Evolutionary conservation across 805 yeast species (phyloP).

Genomic region (Suhomyces pyralidae): DNA sequence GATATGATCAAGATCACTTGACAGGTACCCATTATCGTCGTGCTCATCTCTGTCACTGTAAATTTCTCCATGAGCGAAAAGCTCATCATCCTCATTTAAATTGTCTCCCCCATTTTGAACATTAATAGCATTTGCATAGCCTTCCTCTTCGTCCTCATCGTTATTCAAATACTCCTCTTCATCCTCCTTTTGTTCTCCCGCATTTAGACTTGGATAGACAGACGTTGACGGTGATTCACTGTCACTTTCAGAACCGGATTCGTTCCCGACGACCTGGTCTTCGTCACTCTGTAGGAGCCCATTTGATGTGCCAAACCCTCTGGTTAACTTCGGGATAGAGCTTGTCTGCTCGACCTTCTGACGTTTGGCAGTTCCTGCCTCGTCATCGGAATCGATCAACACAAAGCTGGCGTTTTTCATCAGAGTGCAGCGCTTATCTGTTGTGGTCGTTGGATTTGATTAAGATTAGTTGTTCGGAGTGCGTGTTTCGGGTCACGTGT

Average conservation of each 20-base stretch:
- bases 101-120: background rate
- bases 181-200: too few species aligned
- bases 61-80: background rate
- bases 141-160: background rate
- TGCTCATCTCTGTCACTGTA: background rate
- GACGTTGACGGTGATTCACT: background rate
- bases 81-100: background rate
- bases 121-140: background rate
- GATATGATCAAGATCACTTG: slow-evolving; percentile 3
- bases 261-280: slow-evolving; percentile 2
- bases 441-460: slow-evolving; percentile 2
- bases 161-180: too few species aligned
- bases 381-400: slow-evolving; percentile 24
- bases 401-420: slow-evolving; percentile 17
- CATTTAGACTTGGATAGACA: background rate
- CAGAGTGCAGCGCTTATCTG: slow-evolving; percentile 6
- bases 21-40: background rate
- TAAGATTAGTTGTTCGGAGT: background rate
- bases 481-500: background rate
- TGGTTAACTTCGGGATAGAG: slow-evolving; percentile 8
- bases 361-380: slow-evolving; percentile 4
- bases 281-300: slow-evolving; percentile 7
- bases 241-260: background rate
- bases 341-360: slow-evolving; percentile 3
- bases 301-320: slow-evolving; percentile 7